A percentile compares a stretch with the other conserved stretches of the same genome.
These are phyloP conservation scores for Trichoderma sp. DNA, from an alignment of 2,329 filamentous ascomycete species.

Conservation along the genomic window DNA sequence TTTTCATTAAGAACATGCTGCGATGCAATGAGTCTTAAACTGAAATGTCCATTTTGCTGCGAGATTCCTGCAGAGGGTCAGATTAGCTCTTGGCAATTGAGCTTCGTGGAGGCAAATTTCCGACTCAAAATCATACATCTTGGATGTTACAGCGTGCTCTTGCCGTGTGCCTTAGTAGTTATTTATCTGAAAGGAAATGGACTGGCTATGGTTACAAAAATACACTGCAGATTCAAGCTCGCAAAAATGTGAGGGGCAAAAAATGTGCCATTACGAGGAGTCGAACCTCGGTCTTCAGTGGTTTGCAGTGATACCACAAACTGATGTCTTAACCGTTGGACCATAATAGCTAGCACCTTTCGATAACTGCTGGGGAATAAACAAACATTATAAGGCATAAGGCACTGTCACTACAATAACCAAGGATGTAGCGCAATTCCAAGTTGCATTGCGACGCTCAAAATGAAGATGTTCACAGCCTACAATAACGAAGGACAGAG, in stretches of 20 bases:
- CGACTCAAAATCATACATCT: too few species aligned
- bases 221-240: too few species aligned
- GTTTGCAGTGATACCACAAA: slow-evolving; percentile 33
- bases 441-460: too few species aligned
- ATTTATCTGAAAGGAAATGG: too few species aligned
- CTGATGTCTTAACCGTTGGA: slow-evolving; percentile 37
- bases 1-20: background rate
- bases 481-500: background rate
- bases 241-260: background rate
- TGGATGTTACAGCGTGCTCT: too few species aligned
- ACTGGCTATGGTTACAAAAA: background rate
- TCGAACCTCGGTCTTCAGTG: slow-evolving; percentile 38
- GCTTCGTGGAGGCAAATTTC: too few species aligned
- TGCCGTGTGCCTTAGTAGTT: too few species aligned
- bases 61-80: too few species aligned
- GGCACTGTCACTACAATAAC: too few species aligned
- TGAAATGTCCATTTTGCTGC: too few species aligned
- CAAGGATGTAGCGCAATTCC: background rate
- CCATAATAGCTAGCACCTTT: slow-evolving; percentile 30
- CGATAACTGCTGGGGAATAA: background rate
- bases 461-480: too few species aligned
- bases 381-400: background rate
- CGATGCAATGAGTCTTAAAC: background rate
- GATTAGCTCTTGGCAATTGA: too few species aligned
- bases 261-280: slow-evolving; percentile 30